Evolutionary conservation across 345 rosid species (phyloP).

Genomic region (Lepidium africanum): DNA sequence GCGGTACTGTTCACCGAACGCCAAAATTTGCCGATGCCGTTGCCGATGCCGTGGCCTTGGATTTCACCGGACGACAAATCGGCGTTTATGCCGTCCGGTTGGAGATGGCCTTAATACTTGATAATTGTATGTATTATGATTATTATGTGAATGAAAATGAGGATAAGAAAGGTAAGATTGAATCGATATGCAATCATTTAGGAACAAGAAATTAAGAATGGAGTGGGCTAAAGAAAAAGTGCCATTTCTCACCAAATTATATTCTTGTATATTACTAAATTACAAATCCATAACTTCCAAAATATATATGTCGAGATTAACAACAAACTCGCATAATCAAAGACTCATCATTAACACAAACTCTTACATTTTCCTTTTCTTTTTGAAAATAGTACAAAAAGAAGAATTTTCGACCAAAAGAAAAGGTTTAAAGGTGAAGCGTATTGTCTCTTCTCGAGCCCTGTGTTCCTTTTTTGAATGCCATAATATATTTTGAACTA

Average conservation of each 20-base stretch:
- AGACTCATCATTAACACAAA: neutral
- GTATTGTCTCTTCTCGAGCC: conserved; percentile 18
- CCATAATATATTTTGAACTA: neutral
- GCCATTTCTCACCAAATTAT: conserved; percentile 2
- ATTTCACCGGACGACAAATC: too few relatives aligned
- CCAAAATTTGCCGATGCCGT: too few relatives aligned
- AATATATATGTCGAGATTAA: neutral
- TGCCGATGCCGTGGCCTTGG: too few relatives aligned
- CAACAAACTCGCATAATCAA: conserved; percentile 1
- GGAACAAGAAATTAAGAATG: conserved; percentile 1
- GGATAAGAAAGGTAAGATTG: neutral
- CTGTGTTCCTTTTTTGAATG: conserved; percentile 4
- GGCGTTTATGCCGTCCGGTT: too few relatives aligned
- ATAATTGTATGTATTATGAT: too few relatives aligned
- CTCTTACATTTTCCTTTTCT: neutral
- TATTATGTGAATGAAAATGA: neutral
- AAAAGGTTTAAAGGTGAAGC: neutral
- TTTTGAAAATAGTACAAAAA: neutral
- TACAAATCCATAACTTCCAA: neutral
- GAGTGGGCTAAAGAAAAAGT: conserved; percentile 16
- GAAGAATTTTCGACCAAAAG: neutral
- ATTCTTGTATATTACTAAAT: neutral
- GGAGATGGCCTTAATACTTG: too few relatives aligned
- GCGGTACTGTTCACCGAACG: too few relatives aligned
- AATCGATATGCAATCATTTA: conserved; percentile 8